These are phyloP conservation scores for Boletus tomentosulus DNA, from an alignment of 768 basidiomycete genomes.

Conservation along the genomic window DNA sequence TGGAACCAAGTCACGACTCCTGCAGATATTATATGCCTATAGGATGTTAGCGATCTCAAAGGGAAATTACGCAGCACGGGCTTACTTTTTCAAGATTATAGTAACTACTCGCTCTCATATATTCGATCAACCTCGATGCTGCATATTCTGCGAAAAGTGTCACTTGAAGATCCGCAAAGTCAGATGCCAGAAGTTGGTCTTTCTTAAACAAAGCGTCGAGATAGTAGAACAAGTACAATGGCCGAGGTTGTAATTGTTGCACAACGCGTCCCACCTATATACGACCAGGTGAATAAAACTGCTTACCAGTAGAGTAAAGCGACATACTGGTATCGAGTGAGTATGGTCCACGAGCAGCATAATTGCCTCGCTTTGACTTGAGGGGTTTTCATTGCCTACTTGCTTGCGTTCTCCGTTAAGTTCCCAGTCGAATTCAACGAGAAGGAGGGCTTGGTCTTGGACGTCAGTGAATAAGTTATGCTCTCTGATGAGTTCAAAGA, in stretches of 20 bases:
- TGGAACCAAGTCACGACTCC: conserved; percentile 78
- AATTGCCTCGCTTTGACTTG: conserved; percentile 71
- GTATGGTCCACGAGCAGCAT: conserved; percentile 87
- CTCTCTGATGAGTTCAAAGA: conserved; percentile 91
- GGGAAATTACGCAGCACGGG: neutral
- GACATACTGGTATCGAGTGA: conserved; percentile 87
- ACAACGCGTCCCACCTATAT: conserved; percentile 81
- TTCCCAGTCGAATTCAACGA: conserved; percentile 94
- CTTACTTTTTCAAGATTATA: conserved; percentile 83
- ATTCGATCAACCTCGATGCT: conserved; percentile 75
- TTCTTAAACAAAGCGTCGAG: conserved; percentile 86
- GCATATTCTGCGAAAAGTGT: conserved; percentile 91
- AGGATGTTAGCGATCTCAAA: neutral
- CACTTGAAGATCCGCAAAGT: conserved; percentile 86
- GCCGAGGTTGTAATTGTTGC: conserved; percentile 70
- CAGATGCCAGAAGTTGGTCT: conserved; percentile 74
- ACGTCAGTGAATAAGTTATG: conserved; percentile 94
- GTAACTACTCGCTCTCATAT: conserved; percentile 84
- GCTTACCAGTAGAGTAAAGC: neutral
- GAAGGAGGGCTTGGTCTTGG: conserved; percentile 85
- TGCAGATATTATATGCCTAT: conserved; percentile 85
- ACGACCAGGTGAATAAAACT: neutral
- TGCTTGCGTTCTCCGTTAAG: conserved; percentile 56
- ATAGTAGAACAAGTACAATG: conserved; percentile 87
- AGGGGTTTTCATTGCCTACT: conserved; percentile 37